Base-by-base conservation (phyloP, 2,329 filamentous ascomycete genomes). In the Penicillium sp. region DNA sequence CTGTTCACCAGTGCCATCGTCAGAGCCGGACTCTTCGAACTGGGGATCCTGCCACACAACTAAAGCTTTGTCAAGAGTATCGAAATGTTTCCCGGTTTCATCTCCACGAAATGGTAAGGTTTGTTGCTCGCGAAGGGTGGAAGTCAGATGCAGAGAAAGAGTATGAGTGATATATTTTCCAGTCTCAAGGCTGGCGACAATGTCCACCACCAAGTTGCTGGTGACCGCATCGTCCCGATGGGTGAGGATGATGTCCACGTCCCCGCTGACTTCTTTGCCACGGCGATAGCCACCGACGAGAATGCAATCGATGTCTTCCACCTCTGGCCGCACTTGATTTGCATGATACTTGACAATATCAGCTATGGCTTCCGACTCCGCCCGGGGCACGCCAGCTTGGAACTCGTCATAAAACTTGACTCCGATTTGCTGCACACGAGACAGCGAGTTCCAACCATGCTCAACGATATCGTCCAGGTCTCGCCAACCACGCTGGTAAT, bases 381-480 rank as follows among this genome's bases (percentile, higher is more conserved):
- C 41, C 1, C 88, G 77, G 0, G 85, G 75, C 3, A 96, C 85
- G 10, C 76, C 79, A 11, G 73, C 64, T 30, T 76, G 68, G 38
- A 98, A 84, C 47, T 96, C 90, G 22, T 93, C 84, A 59, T 93
- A 95, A 64, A 81, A 95, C 59, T 96, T 96, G 30, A 95, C 71
- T 0, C 92, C 90, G 38, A 96, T 94, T 59, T 96, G 88, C 62
- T 95, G 90, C 1, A 86, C 84, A 9, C 88, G 79, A 0, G 74
- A 82, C 1, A 96, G 70, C 0, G 63, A 71, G 13, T 70, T 60
- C 90, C 90, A 96, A 8, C 85, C 88, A 52, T 80, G 75, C 54
- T 94, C 84, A 27, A 95, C 72, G 2, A 96, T 69, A 52, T 96
- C 89, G 53, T 95, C 87, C 0, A 95, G 69, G 42, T 92, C 84